Evolutionary conservation across 768 basidiomycete species (phyloP).

Genomic region (Lactarius quietus): DNA sequence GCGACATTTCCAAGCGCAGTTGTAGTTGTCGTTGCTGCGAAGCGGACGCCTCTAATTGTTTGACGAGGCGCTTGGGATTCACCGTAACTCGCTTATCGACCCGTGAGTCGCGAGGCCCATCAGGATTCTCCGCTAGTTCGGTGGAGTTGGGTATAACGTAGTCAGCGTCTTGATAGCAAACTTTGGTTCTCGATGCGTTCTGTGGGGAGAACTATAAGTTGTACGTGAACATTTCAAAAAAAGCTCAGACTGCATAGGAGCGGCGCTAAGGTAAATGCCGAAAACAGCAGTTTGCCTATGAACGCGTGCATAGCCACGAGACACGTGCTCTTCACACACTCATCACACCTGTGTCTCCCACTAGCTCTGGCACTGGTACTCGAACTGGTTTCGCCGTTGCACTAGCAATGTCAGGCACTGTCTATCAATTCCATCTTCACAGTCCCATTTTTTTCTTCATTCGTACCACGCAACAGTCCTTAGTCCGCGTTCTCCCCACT

Average conservation of each 20-base stretch:
- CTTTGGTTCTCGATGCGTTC: constrained; percentile 81
- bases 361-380: neutral
- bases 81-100: constrained; percentile 37
- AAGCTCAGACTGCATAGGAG: constrained; percentile 51
- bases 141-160: constrained; percentile 73
- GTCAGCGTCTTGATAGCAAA: constrained; percentile 68
- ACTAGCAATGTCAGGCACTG: no score
- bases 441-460: neutral
- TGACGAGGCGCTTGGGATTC: constrained; percentile 62
- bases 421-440: no score
- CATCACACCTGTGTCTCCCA: no score
- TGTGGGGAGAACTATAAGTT: constrained; percentile 29
- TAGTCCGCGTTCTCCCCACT: neutral
- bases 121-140: constrained; percentile 64
- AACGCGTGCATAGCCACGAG: no score
- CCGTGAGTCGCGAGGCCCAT: constrained; percentile 49
- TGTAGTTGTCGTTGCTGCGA: constrained; percentile 77
- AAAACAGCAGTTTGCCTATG: constrained; percentile 72
- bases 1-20: constrained; percentile 66
- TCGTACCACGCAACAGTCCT: constrained; percentile 1
- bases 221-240: constrained; percentile 9
- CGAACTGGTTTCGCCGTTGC: neutral
- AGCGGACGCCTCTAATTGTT: constrained; percentile 66
- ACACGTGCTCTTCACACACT: no score
- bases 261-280: constrained; percentile 63